phyloP scores from a whole-genome alignment of 139 green algal genomes.

The Chlamydomonas eustigma region DNA sequence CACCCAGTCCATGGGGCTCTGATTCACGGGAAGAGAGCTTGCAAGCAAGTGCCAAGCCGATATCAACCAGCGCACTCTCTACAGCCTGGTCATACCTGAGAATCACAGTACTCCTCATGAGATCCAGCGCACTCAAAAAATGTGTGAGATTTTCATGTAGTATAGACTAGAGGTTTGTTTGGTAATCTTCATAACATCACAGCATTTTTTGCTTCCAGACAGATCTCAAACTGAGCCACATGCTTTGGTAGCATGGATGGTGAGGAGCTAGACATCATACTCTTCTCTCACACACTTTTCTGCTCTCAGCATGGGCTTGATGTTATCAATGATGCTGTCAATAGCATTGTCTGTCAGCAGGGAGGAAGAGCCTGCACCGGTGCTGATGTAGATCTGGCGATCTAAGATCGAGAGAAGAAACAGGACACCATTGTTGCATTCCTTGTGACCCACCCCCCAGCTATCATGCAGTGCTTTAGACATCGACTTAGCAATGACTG shows the following conservation, averaged over 20 bases:
- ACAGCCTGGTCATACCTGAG: constrained; percentile 26
- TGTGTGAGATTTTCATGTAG: too few species aligned
- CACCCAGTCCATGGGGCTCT: neutral
- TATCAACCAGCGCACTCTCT: constrained; percentile 24
- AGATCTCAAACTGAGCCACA: too few species aligned
- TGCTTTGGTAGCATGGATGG: too few species aligned
- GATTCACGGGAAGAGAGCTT: neutral
- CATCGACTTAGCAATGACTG: constrained; percentile 34
- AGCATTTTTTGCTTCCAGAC: too few species aligned
- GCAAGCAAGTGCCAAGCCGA: constrained; percentile 34
- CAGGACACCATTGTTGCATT: constrained; percentile 67
- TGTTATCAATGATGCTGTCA: neutral
- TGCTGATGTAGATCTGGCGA: constrained; percentile 53
- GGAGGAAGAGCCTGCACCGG: constrained; percentile 17
- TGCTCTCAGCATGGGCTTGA: neutral
- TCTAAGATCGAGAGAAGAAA: constrained; percentile 57
- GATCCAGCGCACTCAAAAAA: too few species aligned
- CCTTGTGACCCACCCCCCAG: constrained; percentile 58
- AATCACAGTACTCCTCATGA: too few species aligned
- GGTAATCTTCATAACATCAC: too few species aligned
- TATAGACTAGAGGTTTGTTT: too few species aligned
- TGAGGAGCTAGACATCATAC: too few species aligned
- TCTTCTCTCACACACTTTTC: neutral
- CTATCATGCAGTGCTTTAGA: constrained; percentile 44
- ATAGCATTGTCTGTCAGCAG: constrained; percentile 13